Conservation (phyloP, 177 flowering plant genomes). For the Vitis hybrid region DNA sequence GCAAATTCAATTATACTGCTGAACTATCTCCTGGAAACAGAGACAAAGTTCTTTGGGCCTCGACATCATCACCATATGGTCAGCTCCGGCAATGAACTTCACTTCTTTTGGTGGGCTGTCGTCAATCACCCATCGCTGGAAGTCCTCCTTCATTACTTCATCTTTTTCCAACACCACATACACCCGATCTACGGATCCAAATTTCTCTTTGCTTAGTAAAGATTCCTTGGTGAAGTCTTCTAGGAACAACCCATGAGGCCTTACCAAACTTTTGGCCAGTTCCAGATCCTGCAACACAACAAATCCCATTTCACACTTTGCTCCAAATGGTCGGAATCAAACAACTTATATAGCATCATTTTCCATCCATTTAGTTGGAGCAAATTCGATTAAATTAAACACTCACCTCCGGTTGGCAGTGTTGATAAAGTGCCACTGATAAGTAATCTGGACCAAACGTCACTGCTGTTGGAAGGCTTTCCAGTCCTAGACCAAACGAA, state of each 20-base stretch:
- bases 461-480: too few relatives aligned
- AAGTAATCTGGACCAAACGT: slow-evolving; percentile 8
- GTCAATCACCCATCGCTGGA: slow-evolving; percentile 42
- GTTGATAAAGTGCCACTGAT: too few relatives aligned
- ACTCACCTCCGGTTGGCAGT: too few relatives aligned
- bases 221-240: slow-evolving; percentile 12
- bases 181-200: slow-evolving; percentile 28
- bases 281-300: slow-evolving; percentile 21
- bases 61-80: slow-evolving; percentile 44
- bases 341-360: too few relatives aligned
- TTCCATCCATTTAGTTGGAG: too few relatives aligned
- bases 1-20: neutral
- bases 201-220: slow-evolving; percentile 21
- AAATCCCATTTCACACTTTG: neutral
- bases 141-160: slow-evolving; percentile 4
- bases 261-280: slow-evolving; percentile 9
- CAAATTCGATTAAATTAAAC: too few relatives aligned
- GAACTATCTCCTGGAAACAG: slow-evolving; percentile 15
- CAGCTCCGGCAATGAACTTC: slow-evolving; percentile 28
- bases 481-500: slow-evolving; percentile 10
- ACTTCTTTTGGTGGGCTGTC: slow-evolving; percentile 26
- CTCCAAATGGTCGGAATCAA: neutral
- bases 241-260: slow-evolving; percentile 15
- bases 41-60: slow-evolving; percentile 21
- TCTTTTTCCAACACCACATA: slow-evolving; percentile 28